phyloP scores from a whole-genome alignment of 2,329 filamentous ascomycete species.

The Emmonsiellopsis sp. region DNA sequence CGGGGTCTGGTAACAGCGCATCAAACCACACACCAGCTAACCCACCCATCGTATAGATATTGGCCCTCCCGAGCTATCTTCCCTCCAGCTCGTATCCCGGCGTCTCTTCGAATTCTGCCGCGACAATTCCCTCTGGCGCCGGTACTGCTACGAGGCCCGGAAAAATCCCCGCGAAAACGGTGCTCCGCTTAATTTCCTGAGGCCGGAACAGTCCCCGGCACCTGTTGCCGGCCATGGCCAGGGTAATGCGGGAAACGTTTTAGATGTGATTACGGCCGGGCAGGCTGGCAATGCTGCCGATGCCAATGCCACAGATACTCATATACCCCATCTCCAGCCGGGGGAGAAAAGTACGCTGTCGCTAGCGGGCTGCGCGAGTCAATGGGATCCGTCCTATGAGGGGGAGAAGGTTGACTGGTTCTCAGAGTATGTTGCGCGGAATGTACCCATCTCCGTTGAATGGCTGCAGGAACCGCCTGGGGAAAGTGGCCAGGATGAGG shows the following conservation, averaged over 20 bases:
- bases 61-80: slow-evolving; percentile 54
- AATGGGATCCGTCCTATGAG: slow-evolving; percentile 74
- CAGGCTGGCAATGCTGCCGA: not conserved
- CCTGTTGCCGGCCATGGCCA: not conserved
- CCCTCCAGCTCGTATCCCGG: slow-evolving; percentile 59
- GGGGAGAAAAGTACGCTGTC: too few species aligned
- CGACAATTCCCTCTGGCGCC: slow-evolving; percentile 68
- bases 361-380: slow-evolving; percentile 35
- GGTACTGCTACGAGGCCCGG: slow-evolving; percentile 54
- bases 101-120: slow-evolving; percentile 58
- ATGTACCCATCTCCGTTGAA: slow-evolving; percentile 61
- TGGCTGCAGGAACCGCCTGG: slow-evolving; percentile 61
- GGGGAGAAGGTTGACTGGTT: slow-evolving; percentile 73
- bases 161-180: slow-evolving; percentile 7
- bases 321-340: not conserved
- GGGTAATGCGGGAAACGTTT: not conserved
- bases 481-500: slow-evolving; percentile 19
- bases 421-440: slow-evolving; percentile 74
- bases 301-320: not conserved
- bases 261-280: not conserved
- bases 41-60: slow-evolving; percentile 41
- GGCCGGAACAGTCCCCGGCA: not conserved
- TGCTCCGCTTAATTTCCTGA: not conserved
- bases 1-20: slow-evolving; percentile 1
- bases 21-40: slow-evolving; percentile 14